Evolutionary conservation across 371 early-diverging fungal genomes (phyloP), one percentile per base, ranked within the genome.

Genomic region (Thermomucor indicae-seudaticae): DNA sequence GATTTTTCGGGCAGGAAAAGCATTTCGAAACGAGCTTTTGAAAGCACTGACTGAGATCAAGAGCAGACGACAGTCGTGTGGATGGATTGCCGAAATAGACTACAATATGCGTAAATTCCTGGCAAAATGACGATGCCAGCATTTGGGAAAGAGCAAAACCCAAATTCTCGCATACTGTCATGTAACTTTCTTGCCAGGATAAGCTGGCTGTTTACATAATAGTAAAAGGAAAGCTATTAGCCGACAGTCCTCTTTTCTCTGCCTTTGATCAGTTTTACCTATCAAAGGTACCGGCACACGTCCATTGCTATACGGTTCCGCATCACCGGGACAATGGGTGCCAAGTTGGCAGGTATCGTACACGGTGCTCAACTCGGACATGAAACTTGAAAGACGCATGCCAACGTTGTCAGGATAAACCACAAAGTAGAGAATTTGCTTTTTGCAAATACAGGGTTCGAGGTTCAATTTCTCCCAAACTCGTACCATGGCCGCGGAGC

Each of bases 401-500:
- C 68, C 78, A 17, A 80, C 53, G 1, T 75, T 69, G 35, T 70
- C 64, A 2, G 82, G 84, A 49, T 68, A 82, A 2, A 84, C 49
- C 7, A 73, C 77, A 60, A 80, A 76, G 47, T 82, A 84, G 4
- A 47, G 54, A 22, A 84, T 58, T 16, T 66, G 67, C 51, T 84
- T 84, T 51, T 67, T 76, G 43, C 42, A 47, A 0, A 75, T 78
- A 35, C 75, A 80, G 0, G 84, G 84, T 38, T 80, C 81, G 12
- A 84, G 56, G 23, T 78, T 67, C 31, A 79, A 52, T 19, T 80
- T 81, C 32, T 82, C 83, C 84, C 84, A 84, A 51, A 79, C 75
- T 17, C 67, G 62, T 8, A 84, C 45, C 29, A 84, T 61, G 3
- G 69, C 64, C 1, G 79, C 70, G 0, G 80, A 71, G 5, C 79